Percentiles rank a stretch among this genome's conserved stretches.
Evolutionary conservation across 2,329 filamentous ascomycete species (phyloP).

Genomic region (Penicillium sp.): DNA sequence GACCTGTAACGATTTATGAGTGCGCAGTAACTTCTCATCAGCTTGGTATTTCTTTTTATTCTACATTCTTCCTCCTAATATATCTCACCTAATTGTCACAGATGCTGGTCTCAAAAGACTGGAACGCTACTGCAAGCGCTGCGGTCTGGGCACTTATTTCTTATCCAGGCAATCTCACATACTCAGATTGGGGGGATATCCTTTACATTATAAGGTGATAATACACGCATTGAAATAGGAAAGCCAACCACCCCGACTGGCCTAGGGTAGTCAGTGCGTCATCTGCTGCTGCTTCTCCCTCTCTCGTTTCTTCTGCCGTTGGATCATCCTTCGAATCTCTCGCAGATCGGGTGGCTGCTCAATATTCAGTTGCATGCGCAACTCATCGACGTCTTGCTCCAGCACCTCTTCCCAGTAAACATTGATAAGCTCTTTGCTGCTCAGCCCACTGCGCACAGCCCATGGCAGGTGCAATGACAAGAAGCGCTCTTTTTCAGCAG

Average conservation of each 20-base stretch:
- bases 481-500: constrained; percentile 64
- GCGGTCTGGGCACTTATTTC: constrained; percentile 6
- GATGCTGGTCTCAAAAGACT: too few species aligned
- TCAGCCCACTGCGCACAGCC: constrained; percentile 79
- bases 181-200: constrained; percentile 12
- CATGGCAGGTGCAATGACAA: constrained; percentile 69
- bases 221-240: constrained; percentile 13
- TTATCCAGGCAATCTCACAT: constrained; percentile 1
- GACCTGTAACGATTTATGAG: constrained; percentile 34
- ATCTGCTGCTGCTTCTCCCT: constrained; percentile 48
- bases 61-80: not conserved
- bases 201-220: constrained; percentile 15
- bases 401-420: constrained; percentile 97
- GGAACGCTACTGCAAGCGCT: constrained; percentile 16
- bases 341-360: constrained; percentile 86
- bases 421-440: constrained; percentile 79
- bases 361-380: constrained; percentile 74
- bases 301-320: constrained; percentile 64
- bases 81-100: too few species aligned
- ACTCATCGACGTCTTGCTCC: constrained; percentile 72
- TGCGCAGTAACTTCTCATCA: not conserved
- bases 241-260: not conserved
- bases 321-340: constrained; percentile 67
- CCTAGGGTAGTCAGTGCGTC: constrained; percentile 6
- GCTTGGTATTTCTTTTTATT: too few species aligned